phyloP scores from a whole-genome alignment of 768 basidiomycete genomes.

The Mycena chlorophos region DNA sequence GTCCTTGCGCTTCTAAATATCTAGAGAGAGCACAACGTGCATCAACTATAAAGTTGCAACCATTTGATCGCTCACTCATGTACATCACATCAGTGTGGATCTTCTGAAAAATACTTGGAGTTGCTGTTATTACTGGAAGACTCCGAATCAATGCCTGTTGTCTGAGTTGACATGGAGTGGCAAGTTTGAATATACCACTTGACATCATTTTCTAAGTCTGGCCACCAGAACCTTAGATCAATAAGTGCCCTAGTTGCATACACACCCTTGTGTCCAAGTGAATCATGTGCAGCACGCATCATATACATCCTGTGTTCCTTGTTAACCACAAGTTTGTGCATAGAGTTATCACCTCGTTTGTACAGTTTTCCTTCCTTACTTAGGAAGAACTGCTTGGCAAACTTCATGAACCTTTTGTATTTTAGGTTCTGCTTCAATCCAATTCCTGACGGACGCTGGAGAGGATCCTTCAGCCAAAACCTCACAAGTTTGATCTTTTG shows the following conservation, averaged over 20 bases:
- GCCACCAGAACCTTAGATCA: slow-evolving; percentile 26
- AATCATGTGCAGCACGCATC: slow-evolving; percentile 17
- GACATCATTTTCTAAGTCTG: slow-evolving; percentile 26
- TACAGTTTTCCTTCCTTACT: slow-evolving; percentile 2
- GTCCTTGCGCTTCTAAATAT: slow-evolving; percentile 25
- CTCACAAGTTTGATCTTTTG: neutral
- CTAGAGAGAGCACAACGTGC: slow-evolving; percentile 25
- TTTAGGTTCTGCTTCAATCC: neutral
- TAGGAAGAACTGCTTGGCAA: slow-evolving; percentile 1
- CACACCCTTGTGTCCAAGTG: slow-evolving; percentile 22
- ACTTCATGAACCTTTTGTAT: slow-evolving; percentile 3
- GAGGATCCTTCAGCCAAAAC: slow-evolving; percentile 5
- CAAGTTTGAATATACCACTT: slow-evolving; percentile 34
- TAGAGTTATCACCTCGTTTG: neutral
- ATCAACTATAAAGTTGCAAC: slow-evolving; percentile 29
- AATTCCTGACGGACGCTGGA: neutral
- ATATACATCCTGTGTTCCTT: slow-evolving; percentile 12
- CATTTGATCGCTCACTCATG: slow-evolving; percentile 19
- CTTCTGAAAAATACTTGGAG: slow-evolving; percentile 29
- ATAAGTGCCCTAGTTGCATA: slow-evolving; percentile 5
- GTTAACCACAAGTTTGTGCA: slow-evolving; percentile 1
- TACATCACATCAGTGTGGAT: slow-evolving; percentile 34
- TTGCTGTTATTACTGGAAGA: slow-evolving; percentile 28
- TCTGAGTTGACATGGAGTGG: slow-evolving; percentile 33
- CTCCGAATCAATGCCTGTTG: slow-evolving; percentile 24